Conservation (phyloP, 2,329 filamentous ascomycete species). For the Chaetomium strumarium region DNA sequence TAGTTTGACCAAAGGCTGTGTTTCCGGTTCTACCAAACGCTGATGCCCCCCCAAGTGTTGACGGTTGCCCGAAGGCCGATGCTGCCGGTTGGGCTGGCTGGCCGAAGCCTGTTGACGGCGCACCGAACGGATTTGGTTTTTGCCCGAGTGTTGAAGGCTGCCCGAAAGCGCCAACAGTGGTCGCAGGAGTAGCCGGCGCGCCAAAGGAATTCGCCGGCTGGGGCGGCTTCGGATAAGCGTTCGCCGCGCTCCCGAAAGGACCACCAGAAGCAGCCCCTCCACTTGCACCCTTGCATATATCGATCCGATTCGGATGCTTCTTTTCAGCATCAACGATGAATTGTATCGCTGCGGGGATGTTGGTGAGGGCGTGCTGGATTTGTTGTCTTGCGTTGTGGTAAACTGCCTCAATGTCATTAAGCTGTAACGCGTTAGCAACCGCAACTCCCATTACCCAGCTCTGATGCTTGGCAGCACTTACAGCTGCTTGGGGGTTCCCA, state of each 20-base stretch:
- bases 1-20: constrained; percentile 29
- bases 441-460: not conserved
- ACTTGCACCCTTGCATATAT: constrained; percentile 49
- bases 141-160: constrained; percentile 35
- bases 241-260: constrained; percentile 30
- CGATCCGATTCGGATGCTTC: constrained; percentile 68
- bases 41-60: constrained; percentile 6
- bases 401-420: constrained; percentile 54
- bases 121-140: constrained; percentile 38
- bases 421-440: constrained; percentile 35
- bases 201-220: constrained; percentile 38
- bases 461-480: constrained; percentile 30
- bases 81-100: constrained; percentile 32
- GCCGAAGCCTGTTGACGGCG: constrained; percentile 32
- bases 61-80: constrained; percentile 35
- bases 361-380: constrained; percentile 62
- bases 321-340: constrained; percentile 62
- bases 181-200: constrained; percentile 27
- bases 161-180: constrained; percentile 30
- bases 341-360: constrained; percentile 65
- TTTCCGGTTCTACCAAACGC: constrained; percentile 28
- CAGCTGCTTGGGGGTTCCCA: constrained; percentile 53
- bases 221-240: constrained; percentile 35
- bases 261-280: constrained; percentile 29
- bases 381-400: constrained; percentile 63